Conservation (phyloP, 495 filamentous ascomycete species). For the Alectoria sarmentosa region DNA sequence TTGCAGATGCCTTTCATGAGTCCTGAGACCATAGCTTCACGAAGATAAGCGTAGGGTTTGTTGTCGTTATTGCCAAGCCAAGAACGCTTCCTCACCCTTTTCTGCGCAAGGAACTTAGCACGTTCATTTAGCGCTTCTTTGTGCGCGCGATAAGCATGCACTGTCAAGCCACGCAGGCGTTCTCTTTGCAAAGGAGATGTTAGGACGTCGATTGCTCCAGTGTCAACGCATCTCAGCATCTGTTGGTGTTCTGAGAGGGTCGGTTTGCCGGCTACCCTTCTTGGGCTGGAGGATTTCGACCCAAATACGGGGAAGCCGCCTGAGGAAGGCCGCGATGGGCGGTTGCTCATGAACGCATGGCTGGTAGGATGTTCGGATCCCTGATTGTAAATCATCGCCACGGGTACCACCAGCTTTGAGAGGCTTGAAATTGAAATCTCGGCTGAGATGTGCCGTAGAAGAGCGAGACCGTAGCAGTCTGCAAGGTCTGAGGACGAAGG, state of each 20-base stretch:
- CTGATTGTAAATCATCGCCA: slow-evolving; percentile 53
- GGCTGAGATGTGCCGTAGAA: slow-evolving; percentile 60
- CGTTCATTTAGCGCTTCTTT: slow-evolving; percentile 63
- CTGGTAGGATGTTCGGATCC: slow-evolving; percentile 21
- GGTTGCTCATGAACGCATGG: slow-evolving; percentile 12
- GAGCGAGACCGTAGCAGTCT: slow-evolving; percentile 43
- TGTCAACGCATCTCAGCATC: slow-evolving; percentile 65
- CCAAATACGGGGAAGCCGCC: slow-evolving; percentile 16
- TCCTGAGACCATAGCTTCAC: slow-evolving; percentile 83
- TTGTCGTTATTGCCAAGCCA: slow-evolving; percentile 87
- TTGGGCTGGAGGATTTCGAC: slow-evolving; percentile 24
- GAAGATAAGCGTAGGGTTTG: slow-evolving; percentile 81
- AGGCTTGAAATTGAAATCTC: slow-evolving; percentile 64
- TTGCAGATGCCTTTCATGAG: slow-evolving; percentile 90
- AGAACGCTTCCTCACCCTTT: slow-evolving; percentile 70
- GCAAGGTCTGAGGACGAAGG: slow-evolving; percentile 1
- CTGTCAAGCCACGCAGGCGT: slow-evolving; percentile 62
- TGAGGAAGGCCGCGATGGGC: slow-evolving; percentile 27
- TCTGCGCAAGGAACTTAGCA: slow-evolving; percentile 56
- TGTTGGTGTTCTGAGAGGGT: slow-evolving; percentile 38
- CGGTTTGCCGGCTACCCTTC: slow-evolving; percentile 37
- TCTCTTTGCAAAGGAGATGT: slow-evolving; percentile 65
- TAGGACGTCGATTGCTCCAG: slow-evolving; percentile 79
- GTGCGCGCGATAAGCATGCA: slow-evolving; percentile 76
- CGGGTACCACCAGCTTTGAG: slow-evolving; percentile 66